Percentiles rank a stretch among this genome's conserved stretches.
Conservation (phyloP, 164 flowering plant genomes). For the Berberis vulgaris region DNA sequence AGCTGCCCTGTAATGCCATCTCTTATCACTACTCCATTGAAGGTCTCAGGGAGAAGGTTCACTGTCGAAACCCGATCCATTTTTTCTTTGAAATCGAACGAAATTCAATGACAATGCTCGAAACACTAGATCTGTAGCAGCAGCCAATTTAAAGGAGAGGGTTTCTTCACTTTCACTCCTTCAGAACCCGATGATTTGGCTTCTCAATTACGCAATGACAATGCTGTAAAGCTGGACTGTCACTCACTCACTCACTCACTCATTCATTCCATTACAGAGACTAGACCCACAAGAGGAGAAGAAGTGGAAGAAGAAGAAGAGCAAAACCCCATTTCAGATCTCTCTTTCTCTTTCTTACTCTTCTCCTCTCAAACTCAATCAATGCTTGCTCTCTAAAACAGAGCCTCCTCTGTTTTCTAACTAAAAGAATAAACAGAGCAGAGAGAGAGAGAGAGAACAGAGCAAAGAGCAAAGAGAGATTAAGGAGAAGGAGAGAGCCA, state of each 20-base stretch:
- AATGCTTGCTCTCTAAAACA: neutral
- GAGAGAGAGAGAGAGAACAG: neutral
- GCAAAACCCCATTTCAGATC: conserved; percentile 15
- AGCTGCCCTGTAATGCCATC: conserved; percentile 51
- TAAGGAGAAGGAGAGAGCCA: neutral
- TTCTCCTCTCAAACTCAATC: too few relatives aligned
- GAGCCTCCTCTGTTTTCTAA: neutral
- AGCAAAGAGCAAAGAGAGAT: neutral
- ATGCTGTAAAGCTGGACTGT: conserved; percentile 22
- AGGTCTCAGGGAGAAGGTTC: conserved; percentile 39
- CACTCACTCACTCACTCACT: conserved; percentile 17
- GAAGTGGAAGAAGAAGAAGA: too few relatives aligned
- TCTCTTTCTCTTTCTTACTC: conserved; percentile 1
- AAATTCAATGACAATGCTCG: neutral
- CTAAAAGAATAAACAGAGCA: neutral
- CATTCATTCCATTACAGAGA: conserved; percentile 9
- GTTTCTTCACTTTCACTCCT: conserved; percentile 19
- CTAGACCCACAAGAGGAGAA: conserved; percentile 6
- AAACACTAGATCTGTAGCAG: conserved; percentile 18
- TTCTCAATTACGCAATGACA: conserved; percentile 23
- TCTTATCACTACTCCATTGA: conserved; percentile 28
- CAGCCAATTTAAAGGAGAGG: conserved; percentile 17
- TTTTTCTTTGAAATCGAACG: neutral
- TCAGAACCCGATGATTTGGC: conserved; percentile 16
- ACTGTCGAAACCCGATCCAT: conserved; percentile 45